Evolutionary conservation across 495 filamentous ascomycete species (phyloP), one percentile per base, ranked within the genome.

Genomic region (Extremus antarcticus): DNA sequence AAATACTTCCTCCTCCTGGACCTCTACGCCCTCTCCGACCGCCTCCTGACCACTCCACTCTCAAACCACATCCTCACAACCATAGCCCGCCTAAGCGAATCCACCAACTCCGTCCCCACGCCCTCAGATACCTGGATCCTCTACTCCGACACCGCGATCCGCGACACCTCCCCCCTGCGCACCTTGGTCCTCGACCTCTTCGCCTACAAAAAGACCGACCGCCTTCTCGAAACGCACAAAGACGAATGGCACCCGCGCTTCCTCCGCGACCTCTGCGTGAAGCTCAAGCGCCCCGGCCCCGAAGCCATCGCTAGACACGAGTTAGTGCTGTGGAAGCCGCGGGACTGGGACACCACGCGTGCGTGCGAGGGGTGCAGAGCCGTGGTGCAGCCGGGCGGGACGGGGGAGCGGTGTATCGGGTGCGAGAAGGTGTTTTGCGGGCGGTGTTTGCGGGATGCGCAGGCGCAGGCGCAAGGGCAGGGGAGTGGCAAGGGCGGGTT

Each of bases 201-300:
- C 60, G 71, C 67, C 29, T 75, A 69, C 63, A 76, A 75, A 63
- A 73, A 73, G 57, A 76, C 73, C 55, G 74, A 74, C 57, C 60
- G 64, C 24, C 58, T 76, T 17, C 60, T 76, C 10, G 64, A 65
- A 16, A 64, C 53, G 25, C 73, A 76, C 65, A 58, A 59, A 43
- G 74, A 76, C 51, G 54, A 65, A 1, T 72, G 68, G 68, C 68
- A 72, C 49, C 67, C 67, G 45, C 47, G 13, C 22, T 70, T 72
- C 56, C 58, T 72, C 43, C 63, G 68, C 53, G 68, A 70, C 39
- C 60, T 72, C 40, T 51, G 54, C 46, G 66, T 71, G 19, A 51
- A 60, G 45, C 58, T 72, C 29, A 72, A 72, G 56, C 53, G 63
- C 23, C 63, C 66, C 10, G 56, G 56, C 46, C 29, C 38, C 32